Evolutionary conservation across 192 early-diverging fungal species (phyloP).

Genomic region (Phycomyces blakesleeanus): DNA sequence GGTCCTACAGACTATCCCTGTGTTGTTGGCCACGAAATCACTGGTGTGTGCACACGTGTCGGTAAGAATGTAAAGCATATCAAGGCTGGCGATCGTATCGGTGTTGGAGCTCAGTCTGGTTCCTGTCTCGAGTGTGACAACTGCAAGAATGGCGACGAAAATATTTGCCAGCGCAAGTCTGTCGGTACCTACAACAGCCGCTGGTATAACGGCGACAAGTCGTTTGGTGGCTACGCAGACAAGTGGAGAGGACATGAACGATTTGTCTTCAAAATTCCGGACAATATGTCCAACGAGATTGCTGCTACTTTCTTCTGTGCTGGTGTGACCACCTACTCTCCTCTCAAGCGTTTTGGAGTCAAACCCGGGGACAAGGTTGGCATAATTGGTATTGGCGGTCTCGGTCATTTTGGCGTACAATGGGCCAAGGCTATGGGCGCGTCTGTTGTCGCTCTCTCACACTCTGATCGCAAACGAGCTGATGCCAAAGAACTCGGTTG

Average conservation of each 20-base stretch:
- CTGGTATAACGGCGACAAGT: conserved; percentile 38
- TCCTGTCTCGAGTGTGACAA: conserved; percentile 48
- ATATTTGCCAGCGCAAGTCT: conserved; percentile 43
- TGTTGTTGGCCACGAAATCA: conserved; percentile 55
- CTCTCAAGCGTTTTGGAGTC: conserved; percentile 45
- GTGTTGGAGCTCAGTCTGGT: conserved; percentile 61
- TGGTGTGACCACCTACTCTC: conserved; percentile 53
- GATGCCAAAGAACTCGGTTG: conserved; percentile 59
- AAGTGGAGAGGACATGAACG: conserved; percentile 50
- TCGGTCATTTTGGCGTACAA: conserved; percentile 64
- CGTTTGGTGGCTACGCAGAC: conserved; percentile 47
- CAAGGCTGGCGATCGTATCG: conserved; percentile 47
- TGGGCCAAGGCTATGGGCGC: conserved; percentile 46
- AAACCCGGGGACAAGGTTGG: conserved; percentile 50
- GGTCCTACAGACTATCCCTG: conserved; percentile 32
- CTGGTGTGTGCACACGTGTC: conserved; percentile 39
- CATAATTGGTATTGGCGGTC: conserved; percentile 63
- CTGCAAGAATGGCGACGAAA: conserved; percentile 37
- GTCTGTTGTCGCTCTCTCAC: conserved; percentile 55
- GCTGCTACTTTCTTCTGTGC: conserved; percentile 81
- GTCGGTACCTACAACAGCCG: conserved; percentile 47
- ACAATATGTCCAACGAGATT: conserved; percentile 43
- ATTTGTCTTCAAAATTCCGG: conserved; percentile 66
- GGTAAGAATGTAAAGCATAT: conserved; percentile 35
- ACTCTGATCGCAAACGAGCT: conserved; percentile 53